Evolutionary conservation across 805 yeast species (phyloP).

Genomic region (Komagataella pseudopastoris): DNA sequence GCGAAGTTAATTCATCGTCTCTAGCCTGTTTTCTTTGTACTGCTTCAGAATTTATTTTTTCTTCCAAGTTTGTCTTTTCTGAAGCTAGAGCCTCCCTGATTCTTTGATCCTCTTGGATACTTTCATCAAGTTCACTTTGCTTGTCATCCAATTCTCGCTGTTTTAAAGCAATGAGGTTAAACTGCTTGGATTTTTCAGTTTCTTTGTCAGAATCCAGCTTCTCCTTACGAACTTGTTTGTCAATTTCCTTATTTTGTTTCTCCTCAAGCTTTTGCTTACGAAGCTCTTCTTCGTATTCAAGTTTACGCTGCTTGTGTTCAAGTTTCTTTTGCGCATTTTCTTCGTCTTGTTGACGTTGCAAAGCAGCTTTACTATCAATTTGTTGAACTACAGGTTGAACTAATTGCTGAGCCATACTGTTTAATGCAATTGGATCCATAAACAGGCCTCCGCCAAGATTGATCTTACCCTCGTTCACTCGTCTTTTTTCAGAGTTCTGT

Average conservation of each 20-base stretch:
- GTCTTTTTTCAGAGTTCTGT: conserved; percentile 45
- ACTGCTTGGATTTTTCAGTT: conserved; percentile 29
- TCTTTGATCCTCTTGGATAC: conserved; percentile 24
- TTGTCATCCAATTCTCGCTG: conserved; percentile 26
- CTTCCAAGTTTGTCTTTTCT: conserved; percentile 29
- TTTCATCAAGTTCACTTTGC: conserved; percentile 25
- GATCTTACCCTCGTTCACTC: conserved; percentile 37
- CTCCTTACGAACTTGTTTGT: conserved; percentile 24
- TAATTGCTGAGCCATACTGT: conserved; percentile 62
- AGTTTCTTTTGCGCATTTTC: conserved; percentile 24
- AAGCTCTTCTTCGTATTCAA: conserved; percentile 19
- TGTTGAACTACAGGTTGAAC: conserved; percentile 77
- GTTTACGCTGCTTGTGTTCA: conserved; percentile 24
- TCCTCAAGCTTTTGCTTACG: conserved; percentile 22
- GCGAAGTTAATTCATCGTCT: conserved; percentile 26
- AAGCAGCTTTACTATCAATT: conserved; percentile 52
- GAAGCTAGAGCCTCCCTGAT: conserved; percentile 25
- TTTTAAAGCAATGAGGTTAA: conserved; percentile 23
- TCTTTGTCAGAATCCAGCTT: conserved; percentile 36
- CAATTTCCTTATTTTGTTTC: conserved; percentile 17
- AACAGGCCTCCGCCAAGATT: conserved; percentile 82
- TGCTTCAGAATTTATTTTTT: conserved; percentile 28
- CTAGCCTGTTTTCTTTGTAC: conserved; percentile 28
- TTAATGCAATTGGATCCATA: conserved; percentile 64
- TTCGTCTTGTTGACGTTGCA: conserved; percentile 49